Percentiles rank a stretch among this genome's conserved stretches.
phyloP scores from a whole-genome alignment of 306 rosid genomes.

The Ziziphus jujuba region DNA sequence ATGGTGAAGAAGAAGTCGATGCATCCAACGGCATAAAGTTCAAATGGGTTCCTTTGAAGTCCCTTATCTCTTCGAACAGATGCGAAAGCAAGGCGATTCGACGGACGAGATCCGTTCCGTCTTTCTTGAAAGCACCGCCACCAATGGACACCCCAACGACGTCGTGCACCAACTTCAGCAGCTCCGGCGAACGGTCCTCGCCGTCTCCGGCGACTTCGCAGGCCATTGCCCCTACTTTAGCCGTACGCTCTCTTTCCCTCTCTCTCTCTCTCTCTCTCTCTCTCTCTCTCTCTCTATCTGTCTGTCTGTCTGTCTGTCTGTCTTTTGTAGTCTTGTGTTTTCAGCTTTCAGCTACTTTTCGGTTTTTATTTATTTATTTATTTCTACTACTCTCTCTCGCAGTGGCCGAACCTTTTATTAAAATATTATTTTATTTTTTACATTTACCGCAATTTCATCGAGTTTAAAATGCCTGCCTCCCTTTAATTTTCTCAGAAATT shows the following conservation, averaged over 20 bases:
- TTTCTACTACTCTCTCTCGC: background rate
- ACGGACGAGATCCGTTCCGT: slow-evolving; percentile 90
- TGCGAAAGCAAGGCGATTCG: slow-evolving; percentile 89
- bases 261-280: background rate
- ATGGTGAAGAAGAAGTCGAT: slow-evolving; percentile 20
- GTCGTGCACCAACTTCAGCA: slow-evolving; percentile 51
- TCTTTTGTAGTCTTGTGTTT: background rate
- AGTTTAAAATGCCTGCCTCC: too few species aligned
- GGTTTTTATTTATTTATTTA: background rate
- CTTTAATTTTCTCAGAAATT: too few species aligned
- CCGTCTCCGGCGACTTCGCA: slow-evolving; percentile 41
- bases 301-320: background rate
- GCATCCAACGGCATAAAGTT: slow-evolving; percentile 21
- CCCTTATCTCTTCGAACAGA: slow-evolving; percentile 75
- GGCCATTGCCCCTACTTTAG: slow-evolving; percentile 45
- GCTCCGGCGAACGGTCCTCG: slow-evolving; percentile 50
- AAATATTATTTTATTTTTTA: too few species aligned
- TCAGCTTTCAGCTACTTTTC: too few species aligned
- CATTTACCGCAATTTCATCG: too few species aligned
- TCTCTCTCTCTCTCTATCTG: background rate
- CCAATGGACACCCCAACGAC: slow-evolving; percentile 32
- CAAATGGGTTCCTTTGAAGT: slow-evolving; percentile 36
- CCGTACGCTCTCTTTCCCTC: background rate
- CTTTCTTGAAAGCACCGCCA: slow-evolving; percentile 61
- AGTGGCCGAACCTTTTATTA: too few species aligned